phyloP scores from a whole-genome alignment of 2,329 filamentous ascomycete genomes.

The Colletotrichum graminicola region DNA sequence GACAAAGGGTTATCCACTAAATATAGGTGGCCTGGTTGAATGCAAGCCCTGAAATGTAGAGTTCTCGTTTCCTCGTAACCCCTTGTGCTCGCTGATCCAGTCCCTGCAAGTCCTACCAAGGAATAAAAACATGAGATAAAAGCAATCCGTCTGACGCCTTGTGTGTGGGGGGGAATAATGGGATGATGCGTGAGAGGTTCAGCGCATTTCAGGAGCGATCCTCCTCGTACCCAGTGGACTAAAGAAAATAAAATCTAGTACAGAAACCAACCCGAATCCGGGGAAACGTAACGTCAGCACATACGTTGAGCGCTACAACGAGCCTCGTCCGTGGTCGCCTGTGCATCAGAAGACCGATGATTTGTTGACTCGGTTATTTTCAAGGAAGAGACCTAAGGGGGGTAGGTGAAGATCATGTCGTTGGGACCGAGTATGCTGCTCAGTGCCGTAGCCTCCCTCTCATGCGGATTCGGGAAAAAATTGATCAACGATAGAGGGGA shows the following conservation, averaged over 20 bases:
- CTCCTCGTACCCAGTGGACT: slow-evolving; percentile 13
- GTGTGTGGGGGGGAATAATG: slow-evolving; percentile 33
- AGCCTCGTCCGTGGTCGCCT: background rate
- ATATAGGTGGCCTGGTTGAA: slow-evolving; percentile 17
- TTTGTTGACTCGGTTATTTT: background rate
- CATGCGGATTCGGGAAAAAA: background rate
- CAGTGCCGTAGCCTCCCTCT: background rate
- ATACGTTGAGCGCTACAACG: background rate
- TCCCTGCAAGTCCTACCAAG: slow-evolving; percentile 15
- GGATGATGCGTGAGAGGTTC: slow-evolving; percentile 8
- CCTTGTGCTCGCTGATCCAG: slow-evolving; percentile 32
- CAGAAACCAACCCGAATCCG: background rate
- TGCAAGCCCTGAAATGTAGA: slow-evolving; percentile 26
- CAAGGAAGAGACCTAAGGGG: background rate
- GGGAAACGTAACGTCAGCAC: background rate
- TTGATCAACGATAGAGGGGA: background rate
- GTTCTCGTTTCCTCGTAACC: slow-evolving; percentile 36
- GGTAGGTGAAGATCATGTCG: background rate
- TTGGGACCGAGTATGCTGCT: background rate
- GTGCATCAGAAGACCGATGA: background rate
- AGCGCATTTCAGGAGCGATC: slow-evolving; percentile 10
- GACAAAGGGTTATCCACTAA: slow-evolving; percentile 19
- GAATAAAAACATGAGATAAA: slow-evolving; percentile 3
- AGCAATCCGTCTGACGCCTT: slow-evolving; percentile 28
- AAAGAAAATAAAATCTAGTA: slow-evolving; percentile 8